phyloP scores from a whole-genome alignment of 257 asterid genomes.

The Leptodermis oblonga region DNA sequence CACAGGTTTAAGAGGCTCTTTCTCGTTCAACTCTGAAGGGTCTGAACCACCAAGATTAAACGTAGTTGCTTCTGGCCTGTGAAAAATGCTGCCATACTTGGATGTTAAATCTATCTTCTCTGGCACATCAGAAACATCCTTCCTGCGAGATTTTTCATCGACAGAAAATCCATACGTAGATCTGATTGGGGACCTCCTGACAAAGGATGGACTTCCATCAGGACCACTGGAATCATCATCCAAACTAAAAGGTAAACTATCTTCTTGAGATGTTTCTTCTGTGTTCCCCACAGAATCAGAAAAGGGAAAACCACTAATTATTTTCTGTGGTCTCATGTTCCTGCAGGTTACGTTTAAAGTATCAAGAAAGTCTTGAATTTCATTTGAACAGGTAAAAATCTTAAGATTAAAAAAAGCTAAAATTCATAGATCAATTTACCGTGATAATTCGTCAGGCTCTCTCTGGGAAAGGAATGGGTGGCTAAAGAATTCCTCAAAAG shows the following conservation, averaged over 20 bases:
- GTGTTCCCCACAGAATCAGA: constrained; percentile 33
- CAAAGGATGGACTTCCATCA: constrained; percentile 44
- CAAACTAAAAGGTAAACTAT: constrained; percentile 61
- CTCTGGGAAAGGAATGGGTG: constrained; percentile 72
- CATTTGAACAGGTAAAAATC: not conserved
- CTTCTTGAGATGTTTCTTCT: constrained; percentile 56
- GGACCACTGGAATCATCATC: constrained; percentile 61
- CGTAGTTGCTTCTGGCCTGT: constrained; percentile 29
- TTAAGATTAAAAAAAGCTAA: constrained; percentile 20
- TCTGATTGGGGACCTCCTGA: constrained; percentile 42
- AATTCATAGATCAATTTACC: constrained; percentile 40
- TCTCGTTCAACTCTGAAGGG: constrained; percentile 47
- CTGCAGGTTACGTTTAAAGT: constrained; percentile 27
- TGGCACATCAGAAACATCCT: constrained; percentile 34
- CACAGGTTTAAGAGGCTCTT: constrained; percentile 42
- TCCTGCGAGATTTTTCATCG: constrained; percentile 44
- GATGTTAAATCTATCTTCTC: constrained; percentile 28
- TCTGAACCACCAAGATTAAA: constrained; percentile 35
- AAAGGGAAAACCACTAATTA: constrained; percentile 41
- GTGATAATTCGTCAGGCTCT: constrained; percentile 43
- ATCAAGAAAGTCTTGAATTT: not conserved
- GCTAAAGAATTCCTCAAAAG: constrained; percentile 87
- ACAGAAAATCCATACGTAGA: constrained; percentile 59
- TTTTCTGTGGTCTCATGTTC: constrained; percentile 45
- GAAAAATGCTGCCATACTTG: constrained; percentile 24